Evolutionary conservation across 495 filamentous ascomycete genomes (phyloP), one percentile per base, ranked within the genome.

Genomic region (Penicillium nucicola): DNA sequence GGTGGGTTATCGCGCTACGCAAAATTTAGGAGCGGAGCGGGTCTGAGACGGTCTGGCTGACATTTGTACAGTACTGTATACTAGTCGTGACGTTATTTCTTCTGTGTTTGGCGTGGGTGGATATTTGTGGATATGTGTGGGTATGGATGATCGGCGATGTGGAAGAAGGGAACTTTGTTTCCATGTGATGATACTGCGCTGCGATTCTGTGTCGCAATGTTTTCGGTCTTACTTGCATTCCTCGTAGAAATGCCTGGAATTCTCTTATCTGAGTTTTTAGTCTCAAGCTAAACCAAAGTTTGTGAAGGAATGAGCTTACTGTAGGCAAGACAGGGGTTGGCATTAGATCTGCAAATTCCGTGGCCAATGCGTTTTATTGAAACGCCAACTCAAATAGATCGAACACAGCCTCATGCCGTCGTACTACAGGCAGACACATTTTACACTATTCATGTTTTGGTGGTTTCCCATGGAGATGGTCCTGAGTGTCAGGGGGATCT

Each of bases 331-430:
- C 45, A 48, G 45, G 45, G 45, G 45, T 25, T 48, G 23, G 23
- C 15, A 23, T 30, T 28, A 8, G 36, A 48, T 48, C 36, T 48
- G 45, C 45, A 41, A 34, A 48, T 41, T 18, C 17, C 45, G 4
- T 48, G 45, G 45, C 20, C 45, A 40, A 41, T 32, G 45, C 45
- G 28, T 20, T n/a, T 32, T 48, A 33, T 39, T 39, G 45, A 48
- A 31, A 18, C 36, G 18, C 45, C 45, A 48, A 13, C 7, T 19
- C 35, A 40, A 40, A 41, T 48, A 48, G 36, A 23, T 40, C 18
- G 18, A 28, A 31, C 45, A 48, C 28, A 41, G 45, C 45, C 45
- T 41, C 35, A 8, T 32, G 5, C 13, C 13, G 17, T 46, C 25
- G 36, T 48, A 20, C 17, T 2, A 33, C 36, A 34, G 30, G 14